Percentiles rank a stretch among this genome's conserved stretches.
These are phyloP conservation scores for Chlamydomonas schloesseri DNA, from an alignment of 139 green algal genomes.

Conservation along the genomic window DNA sequence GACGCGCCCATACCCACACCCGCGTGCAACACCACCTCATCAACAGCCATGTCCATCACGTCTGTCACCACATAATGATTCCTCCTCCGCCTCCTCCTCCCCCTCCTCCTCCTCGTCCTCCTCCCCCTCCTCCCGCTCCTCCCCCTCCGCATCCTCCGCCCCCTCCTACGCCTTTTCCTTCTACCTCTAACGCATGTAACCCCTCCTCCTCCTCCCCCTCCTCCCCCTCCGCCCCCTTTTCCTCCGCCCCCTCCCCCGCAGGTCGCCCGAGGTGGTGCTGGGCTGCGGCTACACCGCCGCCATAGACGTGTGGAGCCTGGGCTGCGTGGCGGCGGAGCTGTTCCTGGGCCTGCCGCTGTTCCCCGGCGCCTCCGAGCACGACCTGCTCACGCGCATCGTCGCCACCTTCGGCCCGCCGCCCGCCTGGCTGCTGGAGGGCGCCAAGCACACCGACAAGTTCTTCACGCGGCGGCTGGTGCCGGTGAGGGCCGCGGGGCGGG, in stretches of 20 bases:
- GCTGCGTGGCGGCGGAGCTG: constrained; percentile 95
- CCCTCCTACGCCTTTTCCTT: too few relatives aligned
- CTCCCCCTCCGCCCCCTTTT: too few relatives aligned
- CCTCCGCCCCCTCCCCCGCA: not conserved
- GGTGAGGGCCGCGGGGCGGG: not conserved
- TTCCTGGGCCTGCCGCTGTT: constrained; percentile 97
- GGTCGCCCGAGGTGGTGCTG: constrained; percentile 87
- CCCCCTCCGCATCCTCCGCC: too few relatives aligned
- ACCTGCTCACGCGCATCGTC: constrained; percentile 91
- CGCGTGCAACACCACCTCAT: too few relatives aligned
- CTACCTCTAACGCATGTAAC: too few relatives aligned
- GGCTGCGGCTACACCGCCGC: constrained; percentile 83
- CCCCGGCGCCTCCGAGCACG: constrained; percentile 92
- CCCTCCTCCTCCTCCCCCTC: too few relatives aligned
- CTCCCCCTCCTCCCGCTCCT: too few relatives aligned
- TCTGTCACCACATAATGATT: too few relatives aligned
- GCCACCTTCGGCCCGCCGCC: constrained; percentile 87
- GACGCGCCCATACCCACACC: too few relatives aligned
- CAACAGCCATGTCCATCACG: too few relatives aligned
- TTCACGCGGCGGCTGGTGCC: constrained; percentile 66
- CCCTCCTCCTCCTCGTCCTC: too few relatives aligned
- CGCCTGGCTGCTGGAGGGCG: constrained; percentile 71
- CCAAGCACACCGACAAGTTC: constrained; percentile 84
- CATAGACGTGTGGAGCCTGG: constrained; percentile 98
- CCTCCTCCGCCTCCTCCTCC: too few relatives aligned